Base-by-base conservation (phyloP, 2,329 filamentous ascomycete species). In the Diaporthe vaccinii region DNA sequence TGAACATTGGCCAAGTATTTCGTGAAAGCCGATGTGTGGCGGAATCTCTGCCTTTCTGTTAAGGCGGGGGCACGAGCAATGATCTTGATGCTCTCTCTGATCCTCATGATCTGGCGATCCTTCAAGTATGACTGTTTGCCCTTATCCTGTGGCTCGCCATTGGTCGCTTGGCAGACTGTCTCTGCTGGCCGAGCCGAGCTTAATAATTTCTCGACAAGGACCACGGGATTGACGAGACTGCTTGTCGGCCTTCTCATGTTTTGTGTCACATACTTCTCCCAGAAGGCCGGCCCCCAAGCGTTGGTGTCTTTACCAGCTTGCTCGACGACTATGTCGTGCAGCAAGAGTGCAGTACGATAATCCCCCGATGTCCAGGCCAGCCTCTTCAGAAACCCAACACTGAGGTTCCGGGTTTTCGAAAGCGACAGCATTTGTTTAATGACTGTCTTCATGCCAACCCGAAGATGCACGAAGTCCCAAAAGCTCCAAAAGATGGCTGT, bases 11-110 rank as follows among this genome's bases (percentile, higher is more conserved):
- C 57, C 55, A 86, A 77, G 71, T 83, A 80, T 3, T 74, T 59
- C 31, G 82, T 80, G 76, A 82, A 85, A 12, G 77, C 78, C 59
- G 81, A 80, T 14, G 85, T 80, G 31, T 84, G 76, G 8, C 78
- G 78, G 31, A 86, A 67, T 0, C 79, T 80, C 14, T 78, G 78
- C 8, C 82, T 67, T 31, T 73, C 70, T 17, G 75, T 59, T 34
- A 78, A 22, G 25, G 62, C 51, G 22, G 28, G 73, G 41, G 69
- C 61, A 22, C 34, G 6, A 46, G 36, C 31, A 22, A 73, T 31
- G 1, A 73, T 51, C 22, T 67, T 70, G 41, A 76, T 58, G 57
- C 69, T 65, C 57, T 46, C 55, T 41, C 49, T 73, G 12, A 75
- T 62, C 57, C 75, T 73, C 44, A 39, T 39, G 22, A 51, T 25